Percentiles rank a stretch among this genome's conserved stretches.
phyloP scores from a whole-genome alignment of 2,329 filamentous ascomycete species.

The Fusarium circinatum region DNA sequence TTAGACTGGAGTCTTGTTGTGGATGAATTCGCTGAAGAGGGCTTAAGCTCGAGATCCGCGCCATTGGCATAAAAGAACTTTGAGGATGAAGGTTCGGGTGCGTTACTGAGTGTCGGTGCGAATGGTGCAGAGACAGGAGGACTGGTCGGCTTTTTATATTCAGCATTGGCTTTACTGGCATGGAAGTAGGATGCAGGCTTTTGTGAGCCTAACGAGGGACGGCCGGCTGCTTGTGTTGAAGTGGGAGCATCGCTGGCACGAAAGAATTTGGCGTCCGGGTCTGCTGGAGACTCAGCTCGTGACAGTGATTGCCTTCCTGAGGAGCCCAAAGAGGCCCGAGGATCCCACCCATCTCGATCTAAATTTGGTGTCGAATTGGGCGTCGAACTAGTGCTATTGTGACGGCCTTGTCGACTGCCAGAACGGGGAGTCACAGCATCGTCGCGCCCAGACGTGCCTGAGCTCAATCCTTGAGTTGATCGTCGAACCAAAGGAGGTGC shows the following conservation, averaged over 20 bases:
- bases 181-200: constrained; percentile 68
- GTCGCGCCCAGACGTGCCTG: constrained; percentile 21
- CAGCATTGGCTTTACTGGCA: constrained; percentile 60
- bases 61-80: constrained; percentile 84
- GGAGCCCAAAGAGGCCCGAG: constrained; percentile 47
- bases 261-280: constrained; percentile 77
- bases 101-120: constrained; percentile 48
- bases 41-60: constrained; percentile 57
- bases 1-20: constrained; percentile 55
- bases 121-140: constrained; percentile 46
- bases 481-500: constrained; percentile 56
- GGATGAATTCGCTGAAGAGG: constrained; percentile 58
- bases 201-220: constrained; percentile 54
- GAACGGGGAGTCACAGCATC: constrained; percentile 77
- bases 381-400: constrained; percentile 74
- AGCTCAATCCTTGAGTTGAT: constrained; percentile 39
- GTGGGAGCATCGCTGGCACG: constrained; percentile 83
- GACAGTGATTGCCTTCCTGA: constrained; percentile 38
- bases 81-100: constrained; percentile 56
- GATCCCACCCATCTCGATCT: constrained; percentile 59
- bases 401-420: constrained; percentile 75
- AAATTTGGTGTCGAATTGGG: constrained; percentile 69
- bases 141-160: constrained; percentile 50
- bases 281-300: constrained; percentile 43
- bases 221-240: constrained; percentile 49